Conservation (phyloP, 352 stramenopile species). For the Phytophthora meadii region DNA sequence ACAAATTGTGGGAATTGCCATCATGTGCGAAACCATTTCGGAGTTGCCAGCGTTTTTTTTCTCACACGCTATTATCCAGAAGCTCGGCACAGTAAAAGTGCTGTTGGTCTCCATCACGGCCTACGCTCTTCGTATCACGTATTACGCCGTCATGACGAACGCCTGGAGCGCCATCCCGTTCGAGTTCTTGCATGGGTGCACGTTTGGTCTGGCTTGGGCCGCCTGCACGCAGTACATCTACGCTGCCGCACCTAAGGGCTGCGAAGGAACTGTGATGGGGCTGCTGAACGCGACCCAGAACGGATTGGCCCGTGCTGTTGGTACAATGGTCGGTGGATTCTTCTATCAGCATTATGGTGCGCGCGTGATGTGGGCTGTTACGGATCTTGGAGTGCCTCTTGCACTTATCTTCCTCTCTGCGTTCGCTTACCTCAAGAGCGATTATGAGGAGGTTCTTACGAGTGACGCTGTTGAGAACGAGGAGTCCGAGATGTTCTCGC, state of each 20-base stretch:
- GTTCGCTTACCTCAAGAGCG: conserved; percentile 57
- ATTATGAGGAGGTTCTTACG: conserved; percentile 28
- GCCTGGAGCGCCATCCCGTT: conserved; percentile 67
- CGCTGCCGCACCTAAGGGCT: conserved; percentile 42
- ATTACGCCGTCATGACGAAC: conserved; percentile 67
- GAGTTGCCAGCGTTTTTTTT: conserved; percentile 81
- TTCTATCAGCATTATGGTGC: conserved; percentile 66
- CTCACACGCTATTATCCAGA: conserved; percentile 68
- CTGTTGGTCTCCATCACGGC: conserved; percentile 55
- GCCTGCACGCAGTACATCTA: conserved; percentile 68
- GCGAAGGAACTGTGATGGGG: conserved; percentile 65
- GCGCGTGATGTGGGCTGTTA: conserved; percentile 61
- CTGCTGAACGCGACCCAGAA: conserved; percentile 67
- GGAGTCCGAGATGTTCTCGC: conserved; percentile 64
- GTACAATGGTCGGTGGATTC: conserved; percentile 63
- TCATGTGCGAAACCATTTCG: conserved; percentile 46
- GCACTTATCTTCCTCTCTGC: conserved; percentile 51
- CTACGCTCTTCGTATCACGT: conserved; percentile 60
- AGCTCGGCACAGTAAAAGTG: conserved; percentile 66
- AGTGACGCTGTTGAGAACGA: conserved; percentile 41
- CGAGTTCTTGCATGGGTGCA: conserved; percentile 62
- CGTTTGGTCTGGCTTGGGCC: conserved; percentile 62
- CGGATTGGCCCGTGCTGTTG: conserved; percentile 53
- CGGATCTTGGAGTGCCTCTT: conserved; percentile 59
- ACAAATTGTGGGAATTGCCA: conserved; percentile 74